Conservation (phyloP, 495 filamentous ascomycete genomes). For the Apodospora peruviana region DNA sequence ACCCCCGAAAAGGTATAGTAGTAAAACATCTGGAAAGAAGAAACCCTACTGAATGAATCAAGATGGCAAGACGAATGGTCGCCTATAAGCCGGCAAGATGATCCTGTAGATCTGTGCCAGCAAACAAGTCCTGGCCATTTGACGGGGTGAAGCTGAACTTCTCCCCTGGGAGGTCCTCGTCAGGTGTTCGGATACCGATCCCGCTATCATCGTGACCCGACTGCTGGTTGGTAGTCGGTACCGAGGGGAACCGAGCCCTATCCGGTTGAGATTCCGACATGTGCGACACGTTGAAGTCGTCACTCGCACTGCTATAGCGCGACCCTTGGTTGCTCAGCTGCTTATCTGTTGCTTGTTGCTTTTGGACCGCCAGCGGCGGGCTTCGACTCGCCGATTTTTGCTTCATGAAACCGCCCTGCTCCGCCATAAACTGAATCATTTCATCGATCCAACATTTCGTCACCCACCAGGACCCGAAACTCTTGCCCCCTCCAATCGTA, state of each 20-base stretch:
- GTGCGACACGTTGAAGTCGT: conserved; percentile 32
- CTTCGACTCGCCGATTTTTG: conserved; percentile 22
- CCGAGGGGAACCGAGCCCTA: conserved; percentile 36
- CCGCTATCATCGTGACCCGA: conserved; percentile 61
- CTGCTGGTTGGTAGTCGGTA: conserved; percentile 23
- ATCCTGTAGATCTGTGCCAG: conserved; percentile 21
- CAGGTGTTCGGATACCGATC: conserved; percentile 59
- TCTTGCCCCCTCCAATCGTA: conserved; percentile 74
- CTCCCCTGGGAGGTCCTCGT: conserved; percentile 50
- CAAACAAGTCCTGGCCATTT: conserved; percentile 23
- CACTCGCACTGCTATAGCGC: conserved; percentile 39
- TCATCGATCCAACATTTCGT: conserved; percentile 97
- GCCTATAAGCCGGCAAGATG: conserved; percentile 12
- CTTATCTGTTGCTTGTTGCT: conserved; percentile 20
- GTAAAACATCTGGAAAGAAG: background rate
- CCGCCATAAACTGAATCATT: conserved; percentile 86
- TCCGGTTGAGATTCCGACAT: conserved; percentile 34
- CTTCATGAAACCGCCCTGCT: conserved; percentile 86
- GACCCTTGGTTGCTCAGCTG: conserved; percentile 29
- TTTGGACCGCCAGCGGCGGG: conserved; percentile 14
- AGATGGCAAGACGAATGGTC: too few relatives aligned
- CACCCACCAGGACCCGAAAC: conserved; percentile 95
- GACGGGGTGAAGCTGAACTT: conserved; percentile 43
- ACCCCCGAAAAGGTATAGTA: too few relatives aligned
- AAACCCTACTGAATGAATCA: background rate